Base-by-base conservation (phyloP, 2,329 filamentous ascomycete species). In the Colletotrichum caudatum region DNA sequence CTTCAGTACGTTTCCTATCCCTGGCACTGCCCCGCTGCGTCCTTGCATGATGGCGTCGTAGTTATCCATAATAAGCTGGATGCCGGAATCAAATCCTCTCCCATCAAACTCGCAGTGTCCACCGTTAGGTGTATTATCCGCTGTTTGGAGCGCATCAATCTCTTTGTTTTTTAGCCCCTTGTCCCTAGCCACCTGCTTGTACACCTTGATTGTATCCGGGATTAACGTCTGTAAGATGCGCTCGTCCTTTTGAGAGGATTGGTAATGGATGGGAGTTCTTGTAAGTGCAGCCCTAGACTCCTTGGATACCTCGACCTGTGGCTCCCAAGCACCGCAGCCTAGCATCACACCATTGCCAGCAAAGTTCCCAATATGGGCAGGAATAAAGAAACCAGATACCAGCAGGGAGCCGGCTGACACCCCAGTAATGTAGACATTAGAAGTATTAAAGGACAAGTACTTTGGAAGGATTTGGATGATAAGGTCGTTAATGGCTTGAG, bases 81-180 rank as follows among this genome's bases (percentile, higher is more conserved):
- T 84, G 7, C 88, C 87, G 26, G 81, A 83, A 5, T 84, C 83
- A 71, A 90, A 90, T 5, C 79, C 85, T 74, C 84, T 74, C 8
- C 80, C 85, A 75, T 90, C 88, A 71, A 90, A 90, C 64, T 82
- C 86, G 79, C 88, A 90, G 76, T 90, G 88, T 0, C 87, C 88
- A 41, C 86, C 87, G 12, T 81, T 78, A 0, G 88, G 87, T 2
- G 84, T 83, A 71, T 87, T 89, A 69, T 90, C 85, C 1, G 87
- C 86, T 0, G 88, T 90, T 80, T 89, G 87, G 53, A 89, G 76
- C 3, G 81, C 77, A 35, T 85, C 86, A 74, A 89, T 82, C 73
- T 87, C 80, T 23, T 76, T 77, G 0, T 80, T 75, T 51, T 74
- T 78, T 56, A 90, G 64, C 0, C 88, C 87, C 2, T 82, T 82